Evolutionary conservation across 441 rosid species (phyloP).

Genomic region (Mallotus repandus): DNA sequence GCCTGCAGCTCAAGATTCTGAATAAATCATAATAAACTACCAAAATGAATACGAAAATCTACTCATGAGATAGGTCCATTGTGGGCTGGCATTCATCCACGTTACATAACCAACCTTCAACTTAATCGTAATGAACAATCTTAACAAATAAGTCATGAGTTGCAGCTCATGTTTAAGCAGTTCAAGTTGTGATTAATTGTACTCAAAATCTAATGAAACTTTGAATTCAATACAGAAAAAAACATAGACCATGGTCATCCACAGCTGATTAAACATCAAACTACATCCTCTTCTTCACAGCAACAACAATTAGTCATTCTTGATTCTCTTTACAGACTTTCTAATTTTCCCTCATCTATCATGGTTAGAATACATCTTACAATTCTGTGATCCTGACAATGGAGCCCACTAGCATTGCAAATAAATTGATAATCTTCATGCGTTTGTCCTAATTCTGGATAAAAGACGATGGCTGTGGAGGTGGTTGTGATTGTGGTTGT

Average conservation of each 20-base stretch:
- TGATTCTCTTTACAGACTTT: constrained; percentile 38
- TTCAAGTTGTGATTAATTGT: constrained; percentile 13
- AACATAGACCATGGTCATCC: constrained; percentile 16
- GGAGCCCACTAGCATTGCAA: constrained; percentile 13
- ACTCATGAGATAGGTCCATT: too few species aligned
- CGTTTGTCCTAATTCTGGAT: constrained; percentile 17
- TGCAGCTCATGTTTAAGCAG: constrained; percentile 7
- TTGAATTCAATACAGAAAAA: constrained; percentile 20
- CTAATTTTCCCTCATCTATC: constrained; percentile 10
- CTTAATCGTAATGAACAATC: neutral
- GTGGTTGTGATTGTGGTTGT: neutral
- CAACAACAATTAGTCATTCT: constrained; percentile 33
- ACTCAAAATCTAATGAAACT: constrained; percentile 3
- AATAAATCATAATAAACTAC: neutral
- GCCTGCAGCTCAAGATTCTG: neutral
- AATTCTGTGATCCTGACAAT: constrained; percentile 13
- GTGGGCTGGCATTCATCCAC: neutral
- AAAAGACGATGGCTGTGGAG: neutral
- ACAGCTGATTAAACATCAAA: constrained; percentile 24
- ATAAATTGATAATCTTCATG: constrained; percentile 20
- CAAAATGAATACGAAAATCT: neutral
- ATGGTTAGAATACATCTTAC: constrained; percentile 44
- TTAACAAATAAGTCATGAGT: constrained; percentile 3
- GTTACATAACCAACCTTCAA: neutral
- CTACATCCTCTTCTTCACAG: constrained; percentile 27